A percentile compares a stretch with the other conserved stretches of the same genome.
Conservation (phyloP, 495 filamentous ascomycete species). For the Filosporella fistucella region DNA sequence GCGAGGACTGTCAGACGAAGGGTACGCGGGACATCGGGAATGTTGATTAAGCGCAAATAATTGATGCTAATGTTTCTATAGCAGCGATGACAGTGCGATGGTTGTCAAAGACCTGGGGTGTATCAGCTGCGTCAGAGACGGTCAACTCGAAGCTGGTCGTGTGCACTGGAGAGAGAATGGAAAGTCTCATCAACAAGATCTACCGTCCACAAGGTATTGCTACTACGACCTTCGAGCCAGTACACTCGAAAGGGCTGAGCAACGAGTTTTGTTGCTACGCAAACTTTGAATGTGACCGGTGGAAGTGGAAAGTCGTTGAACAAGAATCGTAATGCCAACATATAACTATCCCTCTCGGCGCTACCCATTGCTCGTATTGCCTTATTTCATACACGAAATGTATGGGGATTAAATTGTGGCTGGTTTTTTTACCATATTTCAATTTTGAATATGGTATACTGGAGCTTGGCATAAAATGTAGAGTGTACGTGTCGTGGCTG, state of each 20-base stretch:
- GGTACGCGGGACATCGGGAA: too few species aligned
- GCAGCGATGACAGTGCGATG: constrained; percentile 70
- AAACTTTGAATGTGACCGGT: constrained; percentile 58
- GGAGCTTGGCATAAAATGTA: too few species aligned
- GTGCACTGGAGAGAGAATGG: constrained; percentile 71
- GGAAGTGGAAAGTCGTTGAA: constrained; percentile 35
- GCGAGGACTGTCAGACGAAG: constrained; percentile 78
- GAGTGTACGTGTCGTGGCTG: too few species aligned
- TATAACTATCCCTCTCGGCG: too few species aligned
- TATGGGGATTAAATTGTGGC: too few species aligned
- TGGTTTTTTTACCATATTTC: too few species aligned
- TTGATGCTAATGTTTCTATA: constrained; percentile 21
- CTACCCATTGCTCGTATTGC: too few species aligned
- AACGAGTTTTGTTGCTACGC: constrained; percentile 79
- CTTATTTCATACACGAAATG: too few species aligned
- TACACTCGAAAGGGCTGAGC: constrained; percentile 63
- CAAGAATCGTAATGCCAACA: too few species aligned
- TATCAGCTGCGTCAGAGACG: neutral
- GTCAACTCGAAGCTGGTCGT: constrained; percentile 41
- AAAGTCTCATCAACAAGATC: constrained; percentile 43
- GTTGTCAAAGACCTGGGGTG: constrained; percentile 47
- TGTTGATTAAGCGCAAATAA: too few species aligned
- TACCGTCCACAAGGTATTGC: constrained; percentile 42
- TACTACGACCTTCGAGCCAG: constrained; percentile 57
- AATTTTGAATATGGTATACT: too few species aligned